These are phyloP conservation scores for Orychophragmus violaceus DNA, from an alignment of 345 rosid genomes.

Conservation along the genomic window DNA sequence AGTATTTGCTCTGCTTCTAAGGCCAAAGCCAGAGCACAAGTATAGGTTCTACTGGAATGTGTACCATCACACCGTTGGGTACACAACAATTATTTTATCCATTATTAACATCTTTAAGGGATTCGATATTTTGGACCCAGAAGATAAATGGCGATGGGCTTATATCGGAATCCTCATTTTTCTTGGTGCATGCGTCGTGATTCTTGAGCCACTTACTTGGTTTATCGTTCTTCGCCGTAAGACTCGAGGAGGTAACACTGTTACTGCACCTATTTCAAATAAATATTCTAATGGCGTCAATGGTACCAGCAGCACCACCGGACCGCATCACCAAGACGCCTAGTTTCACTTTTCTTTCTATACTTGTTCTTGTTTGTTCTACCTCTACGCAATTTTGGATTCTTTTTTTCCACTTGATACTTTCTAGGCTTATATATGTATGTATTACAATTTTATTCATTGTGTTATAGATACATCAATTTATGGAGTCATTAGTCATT, in stretches of 20 bases:
- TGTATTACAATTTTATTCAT: conserved; percentile 23
- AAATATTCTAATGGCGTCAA: conserved; percentile 34
- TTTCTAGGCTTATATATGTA: conserved; percentile 9
- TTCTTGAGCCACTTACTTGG: conserved; percentile 77
- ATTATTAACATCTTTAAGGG: conserved; percentile 68
- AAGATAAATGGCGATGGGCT: conserved; percentile 49
- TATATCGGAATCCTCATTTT: conserved; percentile 52
- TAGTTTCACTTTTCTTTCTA: conserved; percentile 14
- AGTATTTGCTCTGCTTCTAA: conserved; percentile 77
- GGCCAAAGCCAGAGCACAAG: conserved; percentile 89
- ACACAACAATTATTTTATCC: conserved; percentile 51
- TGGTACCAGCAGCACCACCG: conserved; percentile 23
- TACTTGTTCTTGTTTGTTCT: conserved; percentile 2
- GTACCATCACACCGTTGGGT: conserved; percentile 76
- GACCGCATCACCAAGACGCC: conserved; percentile 26
- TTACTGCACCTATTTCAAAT: conserved; percentile 16
- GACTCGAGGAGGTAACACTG: conserved; percentile 29
- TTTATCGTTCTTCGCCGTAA: conserved; percentile 53
- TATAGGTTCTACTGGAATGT: conserved; percentile 80
- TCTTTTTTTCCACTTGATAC: not conserved
- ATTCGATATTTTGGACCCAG: conserved; percentile 51
- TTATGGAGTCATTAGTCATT: not conserved
- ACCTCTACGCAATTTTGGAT: conserved; percentile 18
- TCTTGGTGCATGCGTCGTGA: conserved; percentile 39
- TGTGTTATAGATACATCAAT: not conserved